Base-by-base conservation (phyloP, 345 rosid genomes). In the Iberis pinnata region DNA sequence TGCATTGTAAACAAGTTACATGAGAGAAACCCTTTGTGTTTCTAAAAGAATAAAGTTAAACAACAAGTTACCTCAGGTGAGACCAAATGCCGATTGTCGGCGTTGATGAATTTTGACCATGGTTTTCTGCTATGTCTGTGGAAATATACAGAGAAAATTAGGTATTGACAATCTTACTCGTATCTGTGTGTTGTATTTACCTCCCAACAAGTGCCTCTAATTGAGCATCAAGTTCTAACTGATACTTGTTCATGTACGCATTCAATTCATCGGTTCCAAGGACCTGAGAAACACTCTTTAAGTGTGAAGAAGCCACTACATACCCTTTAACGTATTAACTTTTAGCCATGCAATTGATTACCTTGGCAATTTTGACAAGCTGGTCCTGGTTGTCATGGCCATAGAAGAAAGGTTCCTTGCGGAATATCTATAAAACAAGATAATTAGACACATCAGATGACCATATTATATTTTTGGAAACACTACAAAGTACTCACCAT, bases 361-460 rank as follows among this genome's bases (percentile, higher is more conserved):
- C 99, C 99, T 79, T 93, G 6, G 99, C 99, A 65, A 88, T 85
- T 79, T 88, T 92, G 40, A 88, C 99, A 14, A 88, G 95, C 52
- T 92, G 99, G 63, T 92, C 99, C 59, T 92, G 93, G 70, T 92
- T 92, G 80, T 92, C 99, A 72, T 88, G 99, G 49, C 99, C 97
- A 75, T 88, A 92, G 70, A 92, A 92, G 78, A 92, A 88, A 25
- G 99, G 99, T 57, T 92, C 97, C 76, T 92, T 85, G 39, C 95
- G 86, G 58, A 92, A 92, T 71, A 92, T 85, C 97, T 92, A 59
- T 43, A 59, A 2, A 32, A 47, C 8, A 43, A 32, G 8, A 68
- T 11, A 40, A 46, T 31, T 0, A 58, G 16, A 16, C 16, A 53
- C 1, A 68, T 24, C 14, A 55, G 15, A 51, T 51, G 3, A 39